Base-by-base conservation (phyloP, 768 basidiomycete genomes). In the Lentinula guzmanii region DNA sequence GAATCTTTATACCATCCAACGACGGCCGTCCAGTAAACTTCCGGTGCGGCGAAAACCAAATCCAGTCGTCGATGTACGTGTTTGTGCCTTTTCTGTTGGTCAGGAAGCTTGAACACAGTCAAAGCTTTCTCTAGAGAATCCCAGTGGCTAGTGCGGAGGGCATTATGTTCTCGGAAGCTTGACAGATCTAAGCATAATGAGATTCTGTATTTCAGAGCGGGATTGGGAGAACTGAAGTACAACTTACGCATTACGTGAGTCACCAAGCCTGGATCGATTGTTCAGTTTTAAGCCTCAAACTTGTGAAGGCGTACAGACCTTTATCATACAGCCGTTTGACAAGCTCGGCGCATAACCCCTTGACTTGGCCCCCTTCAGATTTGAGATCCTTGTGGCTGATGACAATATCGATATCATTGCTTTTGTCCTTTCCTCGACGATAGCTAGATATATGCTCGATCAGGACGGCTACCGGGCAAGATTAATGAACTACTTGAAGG, bases 391-490 rank as follows among this genome's bases (percentile, higher is more conserved):
- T 77, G 67, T 95, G 91, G 39, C 87, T 90, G 69, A 96, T 89
- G 1, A 97, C 84, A 60, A 98, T 89, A 67, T 98, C 95, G 34
- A 94, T 86, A 69, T 97, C 95, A 67, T 89, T 91, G 68, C 89
- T 91, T 62, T 85, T 74, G 2, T 74, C 67, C 70, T 96, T 96
- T 1, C 95, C 95, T 60, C 95, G 77, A 33, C 95, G 85, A 73
- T 95, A 92, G 5, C 93, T 94, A 60, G 6, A 21, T 15, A 46
- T 7, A 4, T 6, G 21, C 28, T 13, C 18, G 59, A 53, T 21
- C 33, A 11, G 31, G 37, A 9, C 58, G 33, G 9, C 31, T 31
- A 2, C 2, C 8, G n/a, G 11, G 31, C 33, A 10, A 48, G 43
- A 42, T n/a, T 43, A 43, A 24, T 18, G 21, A 28, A 9, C 2